phyloP scores from a whole-genome alignment of 345 rosid species.

The Eutrema yunnanense region DNA sequence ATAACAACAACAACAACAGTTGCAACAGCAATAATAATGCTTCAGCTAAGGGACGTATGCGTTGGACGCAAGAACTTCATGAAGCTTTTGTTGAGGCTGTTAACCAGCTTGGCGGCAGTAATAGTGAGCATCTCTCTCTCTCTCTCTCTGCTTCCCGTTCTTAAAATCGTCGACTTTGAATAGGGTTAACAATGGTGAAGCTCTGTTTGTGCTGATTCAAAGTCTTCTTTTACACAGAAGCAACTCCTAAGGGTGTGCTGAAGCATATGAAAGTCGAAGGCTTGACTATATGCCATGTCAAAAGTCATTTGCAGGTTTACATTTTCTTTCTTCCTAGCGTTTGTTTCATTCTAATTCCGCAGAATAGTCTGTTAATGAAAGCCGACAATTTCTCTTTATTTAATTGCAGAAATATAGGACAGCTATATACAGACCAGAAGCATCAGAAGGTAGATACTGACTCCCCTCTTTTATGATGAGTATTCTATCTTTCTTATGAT shows the following conservation, averaged over 20 bases:
- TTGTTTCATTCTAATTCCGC: not conserved
- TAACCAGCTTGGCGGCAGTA: constrained; percentile 77
- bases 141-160: not conserved
- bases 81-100: constrained; percentile 93
- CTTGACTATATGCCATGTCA: constrained; percentile 87
- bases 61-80: constrained; percentile 93
- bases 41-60: constrained; percentile 77
- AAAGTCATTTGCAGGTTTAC: constrained; percentile 85
- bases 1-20: not conserved
- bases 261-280: constrained; percentile 83
- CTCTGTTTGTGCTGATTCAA: constrained; percentile 24
- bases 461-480: not conserved
- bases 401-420: constrained; percentile 86
- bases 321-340: not conserved
- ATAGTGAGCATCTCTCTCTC: constrained; percentile 39
- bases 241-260: constrained; percentile 92
- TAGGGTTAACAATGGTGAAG: not conserved
- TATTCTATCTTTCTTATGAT: not conserved
- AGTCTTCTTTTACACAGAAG: constrained; percentile 42
- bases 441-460: constrained; percentile 56
- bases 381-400: not conserved
- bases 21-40: constrained; percentile 35
- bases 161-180: not conserved
- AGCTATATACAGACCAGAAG: constrained; percentile 67
- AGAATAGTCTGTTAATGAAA: not conserved